These are phyloP conservation scores for Clonostachys sp. DNA, from an alignment of 2,329 filamentous ascomycete species.

Conservation along the genomic window DNA sequence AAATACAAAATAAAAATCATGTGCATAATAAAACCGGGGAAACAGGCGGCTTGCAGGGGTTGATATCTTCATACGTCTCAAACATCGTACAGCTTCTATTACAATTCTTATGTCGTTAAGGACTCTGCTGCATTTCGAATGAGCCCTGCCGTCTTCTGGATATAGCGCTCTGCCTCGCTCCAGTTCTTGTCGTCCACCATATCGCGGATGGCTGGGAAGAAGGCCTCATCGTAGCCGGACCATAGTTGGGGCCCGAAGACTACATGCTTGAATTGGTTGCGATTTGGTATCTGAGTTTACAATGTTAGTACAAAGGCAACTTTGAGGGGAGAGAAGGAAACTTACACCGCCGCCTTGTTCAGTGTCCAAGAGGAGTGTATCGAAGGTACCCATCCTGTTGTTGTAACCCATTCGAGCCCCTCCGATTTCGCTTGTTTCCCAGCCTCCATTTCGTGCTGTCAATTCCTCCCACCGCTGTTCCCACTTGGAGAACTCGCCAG, in stretches of 20 bases:
- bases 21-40: no score
- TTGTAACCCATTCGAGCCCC: conserved; percentile 73
- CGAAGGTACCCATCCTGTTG: conserved; percentile 72
- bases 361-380: conserved; percentile 77
- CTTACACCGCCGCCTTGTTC: conserved; percentile 69
- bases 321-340: conserved; percentile 14
- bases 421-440: conserved; percentile 67
- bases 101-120: no score
- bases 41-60: no score
- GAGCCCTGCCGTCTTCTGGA: conserved; percentile 68
- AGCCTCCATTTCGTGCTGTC: conserved; percentile 67
- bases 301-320: not conserved
- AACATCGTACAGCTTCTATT: no score
- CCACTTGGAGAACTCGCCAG: conserved; percentile 66
- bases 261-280: conserved; percentile 91
- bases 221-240: conserved; percentile 38
- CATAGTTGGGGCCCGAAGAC: conserved; percentile 81
- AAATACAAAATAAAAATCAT: no score
- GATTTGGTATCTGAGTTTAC: conserved; percentile 63
- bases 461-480: conserved; percentile 71
- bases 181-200: conserved; percentile 69
- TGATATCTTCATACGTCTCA: no score
- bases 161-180: conserved; percentile 60
- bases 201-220: conserved; percentile 74
- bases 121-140: conserved; percentile 30